Evolutionary conservation across 352 stramenopile species (phyloP).

Genomic region (Globisporangium cystogenes): DNA sequence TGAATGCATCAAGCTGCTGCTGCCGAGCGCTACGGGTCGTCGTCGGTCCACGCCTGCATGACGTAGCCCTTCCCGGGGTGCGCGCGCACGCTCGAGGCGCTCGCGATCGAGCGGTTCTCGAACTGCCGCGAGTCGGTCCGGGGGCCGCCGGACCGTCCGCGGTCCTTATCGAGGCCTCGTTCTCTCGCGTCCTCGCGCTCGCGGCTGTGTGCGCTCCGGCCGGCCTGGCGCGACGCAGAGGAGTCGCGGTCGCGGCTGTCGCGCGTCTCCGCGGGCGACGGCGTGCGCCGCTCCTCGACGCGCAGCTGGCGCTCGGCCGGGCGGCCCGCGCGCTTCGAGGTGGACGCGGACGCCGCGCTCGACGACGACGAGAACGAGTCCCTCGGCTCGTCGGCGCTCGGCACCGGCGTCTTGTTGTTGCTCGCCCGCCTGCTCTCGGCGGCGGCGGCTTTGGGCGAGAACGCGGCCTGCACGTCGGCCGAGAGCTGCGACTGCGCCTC

Average conservation of each 20-base stretch:
- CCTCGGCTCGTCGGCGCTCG: slow-evolving; percentile 8
- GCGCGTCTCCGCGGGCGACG: slow-evolving; percentile 22
- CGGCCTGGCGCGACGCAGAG: background rate
- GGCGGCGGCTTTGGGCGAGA: background rate
- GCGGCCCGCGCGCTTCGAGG: slow-evolving; percentile 2
- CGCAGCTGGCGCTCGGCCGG: slow-evolving; percentile 3
- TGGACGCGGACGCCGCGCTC: slow-evolving; percentile 9
- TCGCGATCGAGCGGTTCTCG: slow-evolving; percentile 10
- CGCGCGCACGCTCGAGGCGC: slow-evolving; percentile 9
- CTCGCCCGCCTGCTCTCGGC: background rate
- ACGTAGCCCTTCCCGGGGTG: slow-evolving; percentile 38
- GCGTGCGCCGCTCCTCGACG: slow-evolving; percentile 18
- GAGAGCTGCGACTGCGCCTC: slow-evolving; percentile 7
- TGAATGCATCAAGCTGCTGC: background rate
- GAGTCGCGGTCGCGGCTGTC: background rate
- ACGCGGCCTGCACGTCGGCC: slow-evolving; percentile 1
- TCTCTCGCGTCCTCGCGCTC: slow-evolving; percentile 7
- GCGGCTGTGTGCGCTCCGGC: slow-evolving; percentile 15
- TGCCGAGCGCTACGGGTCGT: slow-evolving; percentile 24
- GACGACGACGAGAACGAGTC: slow-evolving; percentile 18
- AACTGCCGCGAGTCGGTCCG: slow-evolving; percentile 13
- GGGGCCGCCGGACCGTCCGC: background rate
- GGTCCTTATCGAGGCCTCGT: slow-evolving; percentile 3
- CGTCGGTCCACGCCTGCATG: slow-evolving; percentile 69
- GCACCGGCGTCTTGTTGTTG: slow-evolving; percentile 1